These are phyloP conservation scores for Ophiocordyceps camponoti-rufipedis DNA, from an alignment of 2,329 filamentous ascomycete species.

Conservation along the genomic window DNA sequence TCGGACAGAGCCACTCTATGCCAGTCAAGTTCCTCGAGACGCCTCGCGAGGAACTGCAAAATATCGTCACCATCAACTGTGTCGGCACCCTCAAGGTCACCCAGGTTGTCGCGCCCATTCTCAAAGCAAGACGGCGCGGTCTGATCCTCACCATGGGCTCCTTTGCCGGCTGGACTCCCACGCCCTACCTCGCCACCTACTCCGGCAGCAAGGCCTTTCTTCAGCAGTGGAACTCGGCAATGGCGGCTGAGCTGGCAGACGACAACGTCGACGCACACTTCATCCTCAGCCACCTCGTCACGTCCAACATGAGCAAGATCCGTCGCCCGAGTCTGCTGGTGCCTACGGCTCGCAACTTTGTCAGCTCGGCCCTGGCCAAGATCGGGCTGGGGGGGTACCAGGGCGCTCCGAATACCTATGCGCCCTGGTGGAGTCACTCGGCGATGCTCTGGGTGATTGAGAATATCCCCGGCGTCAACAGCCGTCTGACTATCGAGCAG, in stretches of 20 bases:
- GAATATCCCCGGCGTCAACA: constrained; percentile 33
- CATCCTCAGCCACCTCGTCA: constrained; percentile 81
- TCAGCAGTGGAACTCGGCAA: constrained; percentile 82
- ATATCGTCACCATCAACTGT: constrained; percentile 94
- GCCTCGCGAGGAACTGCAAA: constrained; percentile 57
- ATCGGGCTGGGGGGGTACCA: constrained; percentile 69
- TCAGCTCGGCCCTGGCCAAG: constrained; percentile 59
- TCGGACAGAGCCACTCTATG: constrained; percentile 84
- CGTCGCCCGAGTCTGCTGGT: constrained; percentile 60
- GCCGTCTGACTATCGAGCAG: constrained; percentile 25
- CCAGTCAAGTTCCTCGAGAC: constrained; percentile 80
- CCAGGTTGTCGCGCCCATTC: constrained; percentile 64
- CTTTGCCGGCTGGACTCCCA: constrained; percentile 83
- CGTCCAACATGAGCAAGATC: constrained; percentile 94
- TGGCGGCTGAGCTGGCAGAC: constrained; percentile 66
- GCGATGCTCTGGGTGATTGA: constrained; percentile 71
- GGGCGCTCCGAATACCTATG: constrained; percentile 64
- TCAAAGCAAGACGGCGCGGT: constrained; percentile 69
- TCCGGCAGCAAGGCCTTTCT: constrained; percentile 96
- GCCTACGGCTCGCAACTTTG: constrained; percentile 68
- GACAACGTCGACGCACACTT: constrained; percentile 80
- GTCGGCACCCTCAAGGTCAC: constrained; percentile 78
- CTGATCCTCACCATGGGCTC: constrained; percentile 95
- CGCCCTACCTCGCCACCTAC: constrained; percentile 85
- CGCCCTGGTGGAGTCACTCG: constrained; percentile 85